Percentiles rank a stretch among this genome's conserved stretches.
These are phyloP conservation scores for Huntiella savannae DNA, from an alignment of 2,329 filamentous ascomycete species.

Conservation along the genomic window DNA sequence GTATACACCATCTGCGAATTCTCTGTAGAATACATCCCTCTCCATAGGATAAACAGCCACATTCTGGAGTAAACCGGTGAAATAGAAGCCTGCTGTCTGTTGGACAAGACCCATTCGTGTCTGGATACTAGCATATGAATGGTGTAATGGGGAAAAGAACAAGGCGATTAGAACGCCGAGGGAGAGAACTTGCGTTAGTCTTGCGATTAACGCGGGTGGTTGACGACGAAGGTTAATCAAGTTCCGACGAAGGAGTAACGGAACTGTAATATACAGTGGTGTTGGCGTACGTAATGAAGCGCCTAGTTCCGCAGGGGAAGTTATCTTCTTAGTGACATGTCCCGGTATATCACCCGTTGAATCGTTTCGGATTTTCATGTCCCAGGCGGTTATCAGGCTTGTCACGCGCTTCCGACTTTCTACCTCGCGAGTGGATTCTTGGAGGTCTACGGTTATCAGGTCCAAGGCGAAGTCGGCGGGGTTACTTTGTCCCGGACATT, in stretches of 20 bases:
- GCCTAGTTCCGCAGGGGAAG: constrained; percentile 53
- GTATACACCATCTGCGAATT: constrained; percentile 57
- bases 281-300: constrained; percentile 45
- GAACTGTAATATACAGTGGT: constrained; percentile 42
- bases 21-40: constrained; percentile 57
- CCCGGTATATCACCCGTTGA: neutral
- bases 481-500: constrained; percentile 51
- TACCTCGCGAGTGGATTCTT: constrained; percentile 41
- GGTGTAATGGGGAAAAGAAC: constrained; percentile 52
- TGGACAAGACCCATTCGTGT: constrained; percentile 57
- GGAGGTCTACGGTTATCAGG: constrained; percentile 56
- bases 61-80: constrained; percentile 64
- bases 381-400: constrained; percentile 41
- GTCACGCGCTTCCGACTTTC: constrained; percentile 44
- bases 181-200: constrained; percentile 47
- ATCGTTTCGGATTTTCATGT: neutral
- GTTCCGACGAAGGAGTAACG: constrained; percentile 47
- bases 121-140: constrained; percentile 52
- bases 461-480: constrained; percentile 64
- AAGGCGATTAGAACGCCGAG: constrained; percentile 43
- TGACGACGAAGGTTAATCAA: constrained; percentile 51
- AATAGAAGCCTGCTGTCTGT: constrained; percentile 52
- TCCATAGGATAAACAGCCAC: constrained; percentile 55
- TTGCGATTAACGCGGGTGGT: constrained; percentile 42
- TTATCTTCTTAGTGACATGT: constrained; percentile 19